Conservation (phyloP, 768 basidiomycete species). For the Collybia mongolica region DNA sequence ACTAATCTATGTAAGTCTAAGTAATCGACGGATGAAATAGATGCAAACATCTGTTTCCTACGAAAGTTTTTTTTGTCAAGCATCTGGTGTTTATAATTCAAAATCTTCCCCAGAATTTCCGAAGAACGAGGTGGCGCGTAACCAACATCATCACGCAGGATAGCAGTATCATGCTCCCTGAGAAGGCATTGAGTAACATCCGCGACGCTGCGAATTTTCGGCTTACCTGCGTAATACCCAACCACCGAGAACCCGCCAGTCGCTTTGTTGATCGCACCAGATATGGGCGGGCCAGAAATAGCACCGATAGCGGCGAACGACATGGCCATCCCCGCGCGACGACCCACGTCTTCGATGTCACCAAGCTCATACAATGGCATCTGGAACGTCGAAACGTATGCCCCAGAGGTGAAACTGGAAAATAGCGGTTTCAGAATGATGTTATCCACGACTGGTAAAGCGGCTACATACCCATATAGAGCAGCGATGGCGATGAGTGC, state of each 20-base stretch:
- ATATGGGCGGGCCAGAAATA: constrained; percentile 60
- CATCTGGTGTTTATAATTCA: constrained; percentile 16
- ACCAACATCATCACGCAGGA: constrained; percentile 39
- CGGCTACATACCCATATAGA: constrained; percentile 52
- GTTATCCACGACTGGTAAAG: too few species aligned
- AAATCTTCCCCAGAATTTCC: constrained; percentile 39
- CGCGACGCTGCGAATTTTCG: not conserved
- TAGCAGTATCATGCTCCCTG: constrained; percentile 37
- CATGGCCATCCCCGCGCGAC: constrained; percentile 54
- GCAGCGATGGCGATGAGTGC: constrained; percentile 46
- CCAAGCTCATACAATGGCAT: constrained; percentile 52
- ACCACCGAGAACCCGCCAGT: constrained; percentile 44
- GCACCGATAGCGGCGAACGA: constrained; percentile 53
- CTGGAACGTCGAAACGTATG: constrained; percentile 45
- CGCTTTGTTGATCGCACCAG: constrained; percentile 50
- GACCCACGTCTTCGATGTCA: constrained; percentile 50
- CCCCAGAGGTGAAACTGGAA: constrained; percentile 45
- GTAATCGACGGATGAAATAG: too few species aligned
- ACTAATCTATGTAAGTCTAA: too few species aligned
- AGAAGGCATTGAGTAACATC: not conserved
- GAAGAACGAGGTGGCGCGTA: constrained; percentile 38
- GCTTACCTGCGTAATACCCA: constrained; percentile 49
- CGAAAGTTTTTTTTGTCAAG: too few species aligned
- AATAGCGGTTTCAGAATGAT: not conserved
- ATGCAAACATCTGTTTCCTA: too few species aligned